Base-by-base conservation (phyloP, 768 basidiomycete species). In the Gautieria morchelliformis region DNA sequence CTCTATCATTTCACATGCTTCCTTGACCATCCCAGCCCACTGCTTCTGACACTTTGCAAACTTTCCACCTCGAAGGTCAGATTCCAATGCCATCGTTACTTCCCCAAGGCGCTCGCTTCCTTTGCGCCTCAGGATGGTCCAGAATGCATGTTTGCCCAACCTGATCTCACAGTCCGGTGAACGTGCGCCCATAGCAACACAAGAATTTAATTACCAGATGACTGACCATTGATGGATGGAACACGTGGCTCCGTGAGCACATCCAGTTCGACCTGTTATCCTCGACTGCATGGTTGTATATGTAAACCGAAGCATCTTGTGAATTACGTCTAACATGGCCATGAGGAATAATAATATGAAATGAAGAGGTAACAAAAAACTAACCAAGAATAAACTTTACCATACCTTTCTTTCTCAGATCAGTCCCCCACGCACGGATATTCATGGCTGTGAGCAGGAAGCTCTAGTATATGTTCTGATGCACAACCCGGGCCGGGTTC, bases 401-500 rank as follows among this genome's bases (percentile, higher is more conserved):
- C 20, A n/a, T 60, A 60, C 11, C 64, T 57, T 76, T 78, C 59
- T 71, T 78, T 35, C 61, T 64, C 19, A 73, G 62, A 51, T 72
- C 70, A n/a, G 74, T 60, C 14, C 78, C 74, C 82, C 82, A 86
- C 53, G 77, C 44, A 37, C 78, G 75, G 37, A 97, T 71, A 66
- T 90, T 95, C 76, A 93, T 84, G 0, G 88, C 90, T 3, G 83
- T 76, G 44, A 96, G 68, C 32, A 89, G 69, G 65, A 93, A 87
- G 64, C 85, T 89, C 66, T 92, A 88, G 68, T 92, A 96, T 12
- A 95, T 76, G 69, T 97, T 99, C 53, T 82, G 67, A 68, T 88
- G 81, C 10, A 92, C 81, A 1, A 76, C 78, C 42, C 76, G 64
- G 17, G 69, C 62, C 8, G 79, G 70, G 67, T 94, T 96, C 60